Conservation (phyloP, 306 rosid genomes). For the Sesbania bispinosa region DNA sequence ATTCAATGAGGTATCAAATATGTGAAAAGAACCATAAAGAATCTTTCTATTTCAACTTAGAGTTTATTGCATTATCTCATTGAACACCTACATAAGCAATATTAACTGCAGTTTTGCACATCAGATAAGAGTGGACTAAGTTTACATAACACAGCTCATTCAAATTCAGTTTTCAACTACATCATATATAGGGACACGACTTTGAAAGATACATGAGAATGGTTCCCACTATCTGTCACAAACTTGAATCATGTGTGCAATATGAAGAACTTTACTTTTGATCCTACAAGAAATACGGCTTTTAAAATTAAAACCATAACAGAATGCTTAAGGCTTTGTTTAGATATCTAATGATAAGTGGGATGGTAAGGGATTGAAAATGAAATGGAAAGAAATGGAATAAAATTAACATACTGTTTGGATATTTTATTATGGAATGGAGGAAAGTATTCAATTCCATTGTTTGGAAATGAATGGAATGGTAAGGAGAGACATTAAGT, state of each 20-base stretch:
- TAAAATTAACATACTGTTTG: too few species aligned
- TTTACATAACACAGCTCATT: neutral
- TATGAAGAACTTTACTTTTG: neutral
- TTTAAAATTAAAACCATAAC: neutral
- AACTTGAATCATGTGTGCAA: neutral
- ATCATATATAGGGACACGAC: neutral
- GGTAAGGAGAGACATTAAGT: too few species aligned
- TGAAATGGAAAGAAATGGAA: too few species aligned
- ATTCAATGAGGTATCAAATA: neutral
- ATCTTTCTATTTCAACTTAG: neutral
- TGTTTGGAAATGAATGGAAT: too few species aligned
- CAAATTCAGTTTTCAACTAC: neutral
- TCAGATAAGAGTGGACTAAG: neutral
- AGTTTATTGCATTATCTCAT: neutral
- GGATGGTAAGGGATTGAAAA: too few species aligned
- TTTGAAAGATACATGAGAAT: neutral
- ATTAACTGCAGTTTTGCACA: neutral
- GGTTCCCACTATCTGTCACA: neutral
- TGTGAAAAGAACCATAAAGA: neutral
- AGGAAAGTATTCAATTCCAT: too few species aligned
- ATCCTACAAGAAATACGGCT: neutral
- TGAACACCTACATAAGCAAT: neutral
- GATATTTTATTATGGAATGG: too few species aligned
- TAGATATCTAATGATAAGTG: neutral
- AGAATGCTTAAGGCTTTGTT: neutral